Base-by-base conservation (phyloP, 2,329 filamentous ascomycete genomes). In the Simplicillium aogashimaense region DNA sequence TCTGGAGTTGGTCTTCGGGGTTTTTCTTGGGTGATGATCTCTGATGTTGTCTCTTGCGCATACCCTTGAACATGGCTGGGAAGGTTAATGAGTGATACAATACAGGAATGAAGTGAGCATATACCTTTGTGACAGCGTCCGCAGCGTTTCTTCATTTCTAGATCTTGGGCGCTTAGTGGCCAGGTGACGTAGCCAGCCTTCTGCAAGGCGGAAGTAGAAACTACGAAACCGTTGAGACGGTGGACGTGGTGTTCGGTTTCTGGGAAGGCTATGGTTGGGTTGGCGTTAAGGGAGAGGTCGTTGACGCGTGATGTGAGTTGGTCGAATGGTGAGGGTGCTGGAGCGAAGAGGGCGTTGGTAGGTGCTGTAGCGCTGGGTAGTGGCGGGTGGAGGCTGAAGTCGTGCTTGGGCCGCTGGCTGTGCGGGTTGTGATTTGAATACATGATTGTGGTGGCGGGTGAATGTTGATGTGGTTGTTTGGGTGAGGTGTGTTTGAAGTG, bases 121-220 rank as follows among this genome's bases (percentile, higher is more conserved):
- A 46, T 35, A 56, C 54, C 43, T 35, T 53, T 50, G 30, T 37
- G 38, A 40, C 58, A 61, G 16, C 42, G 45, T 15, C 36, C 40
- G 43, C 58, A 61, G 15, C 56, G 52, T 35, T 46, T 51, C 47
- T 60, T 61, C n/a, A 47, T 50, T 7, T 56, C 46, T 3, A 61
- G 38, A 11, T 60, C 56, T 1, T 25, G 5, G 41, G 36, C 14
- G 29, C 15, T 3, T 50, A 47, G 7, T 36, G 53, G 52, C 2
- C 36, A 30, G 9, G 58, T 29, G 14, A 56, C 40, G 34, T 57
- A 60, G 29, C 56, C 56, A 8, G 43, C 46, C 31, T 47, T 51
- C 18, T 45, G 37, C 5, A 59, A 39, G 10, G 50, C 41, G 17
- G 45, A 25, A 10, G 29, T 14, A 10, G 45, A 31, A 39, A 53